Percentiles rank a stretch among this genome's conserved stretches.
phyloP scores from a whole-genome alignment of 768 basidiomycete genomes.

The Termitomyces heimii region DNA sequence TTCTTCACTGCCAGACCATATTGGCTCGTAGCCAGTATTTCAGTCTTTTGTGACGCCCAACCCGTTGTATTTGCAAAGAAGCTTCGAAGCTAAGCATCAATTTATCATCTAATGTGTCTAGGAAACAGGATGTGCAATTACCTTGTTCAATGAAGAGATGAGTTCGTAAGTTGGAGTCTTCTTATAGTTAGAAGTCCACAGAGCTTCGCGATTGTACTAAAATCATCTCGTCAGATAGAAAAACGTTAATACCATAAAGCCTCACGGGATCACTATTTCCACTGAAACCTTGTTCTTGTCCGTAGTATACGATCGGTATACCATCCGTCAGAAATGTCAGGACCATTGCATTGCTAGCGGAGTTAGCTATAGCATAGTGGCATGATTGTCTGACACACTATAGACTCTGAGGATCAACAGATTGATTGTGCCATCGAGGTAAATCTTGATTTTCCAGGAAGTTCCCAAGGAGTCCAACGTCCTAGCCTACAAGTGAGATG shows the following conservation, averaged over 20 bases:
- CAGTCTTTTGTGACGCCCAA: slow-evolving; percentile 47
- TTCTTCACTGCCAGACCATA: slow-evolving; percentile 61
- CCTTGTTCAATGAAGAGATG: slow-evolving; percentile 56
- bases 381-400: slow-evolving; percentile 35
- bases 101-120: neutral
- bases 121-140: slow-evolving; percentile 12
- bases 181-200: slow-evolving; percentile 65
- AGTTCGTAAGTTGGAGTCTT: slow-evolving; percentile 54
- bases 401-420: slow-evolving; percentile 67
- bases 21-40: slow-evolving; percentile 44
- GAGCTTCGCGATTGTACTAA: slow-evolving; percentile 68
- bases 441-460: slow-evolving; percentile 80
- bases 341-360: slow-evolving; percentile 61
- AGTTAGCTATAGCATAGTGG: neutral
- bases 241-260: neutral
- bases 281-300: slow-evolving; percentile 68
- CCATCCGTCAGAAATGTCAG: slow-evolving; percentile 76
- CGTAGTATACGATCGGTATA: slow-evolving; percentile 81
- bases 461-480: slow-evolving; percentile 52
- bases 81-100: slow-evolving; percentile 49
- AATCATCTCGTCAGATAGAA: slow-evolving; percentile 3
- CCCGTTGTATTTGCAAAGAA: slow-evolving; percentile 49
- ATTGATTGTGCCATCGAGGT: slow-evolving; percentile 66
- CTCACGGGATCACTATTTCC: slow-evolving; percentile 64
- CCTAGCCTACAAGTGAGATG: slow-evolving; percentile 18